A percentile compares a stretch with the other conserved stretches of the same genome.
These are phyloP conservation scores for Zea luxurians DNA, from an alignment of 176 grass and related monocot species.

Conservation along the genomic window DNA sequence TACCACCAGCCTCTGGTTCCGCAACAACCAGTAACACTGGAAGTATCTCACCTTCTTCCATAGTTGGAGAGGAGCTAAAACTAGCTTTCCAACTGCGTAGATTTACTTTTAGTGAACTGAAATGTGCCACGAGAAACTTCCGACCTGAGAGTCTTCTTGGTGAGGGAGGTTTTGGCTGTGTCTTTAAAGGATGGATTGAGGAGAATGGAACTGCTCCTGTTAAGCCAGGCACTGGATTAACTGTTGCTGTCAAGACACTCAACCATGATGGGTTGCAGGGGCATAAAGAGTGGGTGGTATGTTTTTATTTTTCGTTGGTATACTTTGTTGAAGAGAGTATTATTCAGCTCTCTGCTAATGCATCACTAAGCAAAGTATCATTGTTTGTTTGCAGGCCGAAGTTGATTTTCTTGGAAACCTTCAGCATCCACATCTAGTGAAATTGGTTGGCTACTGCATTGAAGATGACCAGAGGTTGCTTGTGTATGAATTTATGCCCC, in stretches of 20 bases:
- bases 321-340: conserved; percentile 9
- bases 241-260: conserved; percentile 96
- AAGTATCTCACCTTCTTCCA: conserved; percentile 79
- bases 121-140: conserved; percentile 93
- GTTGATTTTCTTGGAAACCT: conserved; percentile 99
- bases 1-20: conserved; percentile 66
- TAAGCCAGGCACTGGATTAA: conserved; percentile 94
- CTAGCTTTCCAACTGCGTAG: conserved; percentile 80
- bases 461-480: conserved; percentile 99
- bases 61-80: conserved; percentile 91
- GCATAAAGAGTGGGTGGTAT: conserved; percentile 99
- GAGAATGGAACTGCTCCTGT: conserved; percentile 98
- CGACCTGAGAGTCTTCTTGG: conserved; percentile 97
- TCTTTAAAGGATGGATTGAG: conserved; percentile 99
- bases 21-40: conserved; percentile 78
- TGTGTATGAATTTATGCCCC: conserved; percentile 97
- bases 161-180: conserved; percentile 96
- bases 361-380: conserved; percentile 27
- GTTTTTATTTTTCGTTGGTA: conserved; percentile 39
- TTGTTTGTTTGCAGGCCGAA: conserved; percentile 64
- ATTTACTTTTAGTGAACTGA: conserved; percentile 93
- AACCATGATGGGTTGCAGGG: conserved; percentile 99
- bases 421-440: conserved; percentile 94
- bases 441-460: conserved; percentile 96
- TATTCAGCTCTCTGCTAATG: conserved; percentile 31